Percentiles rank a stretch among this genome's conserved stretches.
Evolutionary conservation across 352 stramenopile genomes (phyloP).

Genomic region (Globisporangium parvum): DNA sequence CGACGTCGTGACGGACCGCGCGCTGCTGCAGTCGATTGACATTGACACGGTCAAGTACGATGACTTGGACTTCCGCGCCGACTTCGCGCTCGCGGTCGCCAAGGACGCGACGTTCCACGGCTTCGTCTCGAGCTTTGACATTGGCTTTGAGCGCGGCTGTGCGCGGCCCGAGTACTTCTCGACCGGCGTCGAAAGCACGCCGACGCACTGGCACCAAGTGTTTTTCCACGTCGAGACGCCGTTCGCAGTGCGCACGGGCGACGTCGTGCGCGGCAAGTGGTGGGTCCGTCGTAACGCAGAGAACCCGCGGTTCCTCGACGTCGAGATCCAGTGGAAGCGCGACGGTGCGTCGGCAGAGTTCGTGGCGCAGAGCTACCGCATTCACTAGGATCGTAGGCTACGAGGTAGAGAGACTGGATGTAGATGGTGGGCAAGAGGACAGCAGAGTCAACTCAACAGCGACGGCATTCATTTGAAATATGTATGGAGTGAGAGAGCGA

Average conservation of each 20-base stretch:
- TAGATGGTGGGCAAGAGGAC: background rate
- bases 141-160: constrained; percentile 91
- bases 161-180: constrained; percentile 94
- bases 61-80: constrained; percentile 91
- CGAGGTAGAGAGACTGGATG: background rate
- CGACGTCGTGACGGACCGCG: constrained; percentile 84
- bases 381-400: constrained; percentile 50
- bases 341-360: constrained; percentile 23
- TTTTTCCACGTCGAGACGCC: constrained; percentile 93
- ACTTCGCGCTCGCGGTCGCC: constrained; percentile 85
- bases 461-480: background rate
- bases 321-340: constrained; percentile 80
- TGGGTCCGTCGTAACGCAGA: constrained; percentile 83
- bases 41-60: constrained; percentile 89
- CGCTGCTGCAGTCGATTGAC: constrained; percentile 86
- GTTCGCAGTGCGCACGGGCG: constrained; percentile 64
- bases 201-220: constrained; percentile 99
- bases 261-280: constrained; percentile 85
- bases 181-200: constrained; percentile 84
- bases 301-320: constrained; percentile 93
- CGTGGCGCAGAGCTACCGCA: constrained; percentile 59
- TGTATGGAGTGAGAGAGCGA: too few species aligned
- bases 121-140: constrained; percentile 97
- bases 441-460: background rate
- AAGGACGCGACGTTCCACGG: constrained; percentile 91